A percentile compares a stretch with the other conserved stretches of the same genome.
phyloP scores from a whole-genome alignment of 164 flowering plant species.

The Chloranthus sessilifolius region DNA sequence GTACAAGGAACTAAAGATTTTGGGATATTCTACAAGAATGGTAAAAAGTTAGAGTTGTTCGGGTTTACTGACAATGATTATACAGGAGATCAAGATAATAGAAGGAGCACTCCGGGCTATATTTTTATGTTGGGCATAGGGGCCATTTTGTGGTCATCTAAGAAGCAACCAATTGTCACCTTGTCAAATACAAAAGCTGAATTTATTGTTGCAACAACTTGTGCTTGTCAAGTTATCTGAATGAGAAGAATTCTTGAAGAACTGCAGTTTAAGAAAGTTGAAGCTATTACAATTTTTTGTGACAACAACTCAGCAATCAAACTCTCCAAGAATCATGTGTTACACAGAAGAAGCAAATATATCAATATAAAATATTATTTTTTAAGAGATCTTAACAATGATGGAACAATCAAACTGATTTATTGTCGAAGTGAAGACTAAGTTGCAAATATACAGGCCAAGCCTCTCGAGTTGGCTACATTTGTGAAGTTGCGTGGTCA shows the following conservation, averaged over 20 bases:
- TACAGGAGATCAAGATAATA: not conserved
- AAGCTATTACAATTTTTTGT: not conserved
- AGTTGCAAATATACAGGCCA: not conserved
- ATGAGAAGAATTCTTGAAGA: not conserved
- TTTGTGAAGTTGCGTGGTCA: slow-evolving; percentile 1
- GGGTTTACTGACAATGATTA: not conserved
- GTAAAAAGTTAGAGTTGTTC: not conserved
- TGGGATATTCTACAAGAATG: slow-evolving; percentile 1
- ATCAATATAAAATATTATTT: not conserved
- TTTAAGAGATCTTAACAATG: not conserved
- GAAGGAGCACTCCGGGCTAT: not conserved
- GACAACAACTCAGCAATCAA: slow-evolving; percentile 1
- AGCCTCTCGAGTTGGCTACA: not conserved
- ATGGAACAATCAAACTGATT: not conserved
- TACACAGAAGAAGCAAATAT: not conserved
- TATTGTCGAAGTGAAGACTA: slow-evolving; percentile 2
- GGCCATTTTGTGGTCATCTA: slow-evolving; percentile 1
- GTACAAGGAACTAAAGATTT: not conserved
- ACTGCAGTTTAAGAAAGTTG: not conserved
- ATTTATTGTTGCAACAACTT: not conserved
- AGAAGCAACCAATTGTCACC: not conserved
- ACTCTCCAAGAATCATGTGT: not conserved
- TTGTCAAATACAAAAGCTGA: slow-evolving; percentile 1
- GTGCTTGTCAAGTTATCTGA: slow-evolving; percentile 1
- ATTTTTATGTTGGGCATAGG: not conserved